Conservation (phyloP, 2,329 filamentous ascomycete genomes). For the Colletotrichum caudatum region DNA sequence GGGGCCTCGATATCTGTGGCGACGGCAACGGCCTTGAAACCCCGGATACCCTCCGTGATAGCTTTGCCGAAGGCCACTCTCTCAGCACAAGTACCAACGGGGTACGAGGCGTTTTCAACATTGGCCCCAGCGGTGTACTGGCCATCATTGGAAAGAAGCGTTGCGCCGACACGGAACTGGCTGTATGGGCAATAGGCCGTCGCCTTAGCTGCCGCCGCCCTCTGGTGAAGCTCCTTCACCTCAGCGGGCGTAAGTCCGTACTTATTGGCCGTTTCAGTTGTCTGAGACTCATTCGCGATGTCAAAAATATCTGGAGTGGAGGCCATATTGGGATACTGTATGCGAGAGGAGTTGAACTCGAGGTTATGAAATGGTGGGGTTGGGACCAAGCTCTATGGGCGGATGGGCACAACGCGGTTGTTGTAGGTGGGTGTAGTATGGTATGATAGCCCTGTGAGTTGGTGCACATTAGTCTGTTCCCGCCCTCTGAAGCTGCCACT, state of each 20-base stretch:
- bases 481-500: conserved; percentile 18
- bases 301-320: conserved; percentile 42
- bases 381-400: not conserved
- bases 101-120: conserved; percentile 93
- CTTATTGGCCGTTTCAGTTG: conserved; percentile 49
- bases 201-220: conserved; percentile 78
- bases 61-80: conserved; percentile 88
- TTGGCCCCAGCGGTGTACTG: conserved; percentile 81
- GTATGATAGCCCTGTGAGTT: conserved; percentile 16
- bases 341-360: not conserved
- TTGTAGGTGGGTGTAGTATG: not conserved
- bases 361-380: conserved; percentile 17
- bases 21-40: conserved; percentile 85
- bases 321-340: conserved; percentile 28
- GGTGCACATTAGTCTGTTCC: conserved; percentile 11
- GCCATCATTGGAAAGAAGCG: conserved; percentile 71
- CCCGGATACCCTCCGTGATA: conserved; percentile 68
- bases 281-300: conserved; percentile 45
- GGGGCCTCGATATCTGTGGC: conserved; percentile 80
- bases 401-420: conserved; percentile 7
- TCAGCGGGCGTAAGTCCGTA: conserved; percentile 71
- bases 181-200: conserved; percentile 94
- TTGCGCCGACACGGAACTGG: conserved; percentile 89
- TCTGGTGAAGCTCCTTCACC: conserved; percentile 71
- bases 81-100: conserved; percentile 96